These are phyloP conservation scores for Aspergillus biplanus DNA, from an alignment of 495 filamentous ascomycete species.

Conservation along the genomic window DNA sequence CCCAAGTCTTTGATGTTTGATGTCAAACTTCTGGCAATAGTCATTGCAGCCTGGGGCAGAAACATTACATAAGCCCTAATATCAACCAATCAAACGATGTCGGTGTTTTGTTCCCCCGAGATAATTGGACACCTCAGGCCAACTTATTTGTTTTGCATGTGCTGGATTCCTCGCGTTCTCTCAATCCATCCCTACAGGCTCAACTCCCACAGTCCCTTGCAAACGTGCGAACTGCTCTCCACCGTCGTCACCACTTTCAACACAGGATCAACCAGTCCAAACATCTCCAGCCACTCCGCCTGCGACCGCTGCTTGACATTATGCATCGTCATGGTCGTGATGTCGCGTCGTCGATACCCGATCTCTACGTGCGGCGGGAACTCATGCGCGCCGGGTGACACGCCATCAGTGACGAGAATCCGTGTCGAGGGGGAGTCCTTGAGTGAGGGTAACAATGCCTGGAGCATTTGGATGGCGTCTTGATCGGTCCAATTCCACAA, in stretches of 20 bases:
- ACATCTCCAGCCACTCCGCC: neutral
- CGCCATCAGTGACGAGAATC: neutral
- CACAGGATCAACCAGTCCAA: neutral
- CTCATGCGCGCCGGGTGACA: neutral
- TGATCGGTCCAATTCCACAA: conserved; percentile 1
- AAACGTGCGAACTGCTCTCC: conserved; percentile 1
- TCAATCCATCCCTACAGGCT: neutral
- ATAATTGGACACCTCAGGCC: too few relatives aligned
- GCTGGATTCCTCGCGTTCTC: neutral
- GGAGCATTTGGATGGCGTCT: neutral
- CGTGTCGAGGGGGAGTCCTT: neutral
- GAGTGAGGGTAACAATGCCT: neutral
- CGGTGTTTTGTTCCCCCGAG: neutral
- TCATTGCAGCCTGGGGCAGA: too few relatives aligned
- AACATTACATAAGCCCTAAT: neutral
- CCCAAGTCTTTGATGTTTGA: too few relatives aligned
- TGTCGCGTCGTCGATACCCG: conserved; percentile 1
- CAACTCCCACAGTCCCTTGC: conserved; percentile 1
- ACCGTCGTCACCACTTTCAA: neutral
- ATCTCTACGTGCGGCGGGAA: neutral
- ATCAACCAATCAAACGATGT: neutral
- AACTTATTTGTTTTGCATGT: neutral
- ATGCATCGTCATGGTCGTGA: conserved; percentile 5
- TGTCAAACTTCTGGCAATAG: too few relatives aligned
- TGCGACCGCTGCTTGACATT: conserved; percentile 1